Conservation (phyloP, 768 basidiomycete species). For the Psilocybe cyanescens region DNA sequence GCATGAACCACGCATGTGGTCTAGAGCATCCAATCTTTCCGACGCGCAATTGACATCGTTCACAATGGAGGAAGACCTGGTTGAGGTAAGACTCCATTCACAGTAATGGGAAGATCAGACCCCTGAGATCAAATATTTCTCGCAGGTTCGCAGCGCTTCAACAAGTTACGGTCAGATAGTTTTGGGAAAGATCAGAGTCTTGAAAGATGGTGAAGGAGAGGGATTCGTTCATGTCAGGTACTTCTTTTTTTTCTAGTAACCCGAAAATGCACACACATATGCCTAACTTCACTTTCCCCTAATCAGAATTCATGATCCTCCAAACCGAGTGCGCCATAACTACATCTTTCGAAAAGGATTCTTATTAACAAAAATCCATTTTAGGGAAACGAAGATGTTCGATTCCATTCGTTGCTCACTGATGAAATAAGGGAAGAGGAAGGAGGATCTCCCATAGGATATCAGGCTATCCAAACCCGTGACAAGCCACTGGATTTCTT, state of each 20-base stretch:
- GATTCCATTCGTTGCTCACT: conserved; percentile 74
- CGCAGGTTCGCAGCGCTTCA: conserved; percentile 52
- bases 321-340: conserved; percentile 55
- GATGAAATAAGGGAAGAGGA: conserved; percentile 54
- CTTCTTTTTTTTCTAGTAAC: background rate
- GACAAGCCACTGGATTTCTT: conserved; percentile 70
- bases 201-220: conserved; percentile 62
- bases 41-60: conserved; percentile 59
- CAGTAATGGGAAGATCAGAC: conserved; percentile 36
- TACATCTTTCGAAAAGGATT: background rate
- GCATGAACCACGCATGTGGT: conserved; percentile 77
- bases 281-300: background rate
- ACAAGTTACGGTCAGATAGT: conserved; percentile 74
- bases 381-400: conserved; percentile 67
- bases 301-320: conserved; percentile 73
- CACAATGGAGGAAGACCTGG: conserved; percentile 46
- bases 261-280: no score
- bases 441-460: conserved; percentile 55
- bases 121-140: background rate
- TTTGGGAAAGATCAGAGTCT: conserved; percentile 76
- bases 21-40: conserved; percentile 52
- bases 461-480: conserved; percentile 65
- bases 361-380: conserved; percentile 7
- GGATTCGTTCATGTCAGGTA: conserved; percentile 78
- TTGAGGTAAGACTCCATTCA: conserved; percentile 33